Evolutionary conservation across 2,329 filamentous ascomycete genomes (phyloP), one percentile per base, ranked within the genome.

Genomic region (Sclerotinia spermophila): DNA sequence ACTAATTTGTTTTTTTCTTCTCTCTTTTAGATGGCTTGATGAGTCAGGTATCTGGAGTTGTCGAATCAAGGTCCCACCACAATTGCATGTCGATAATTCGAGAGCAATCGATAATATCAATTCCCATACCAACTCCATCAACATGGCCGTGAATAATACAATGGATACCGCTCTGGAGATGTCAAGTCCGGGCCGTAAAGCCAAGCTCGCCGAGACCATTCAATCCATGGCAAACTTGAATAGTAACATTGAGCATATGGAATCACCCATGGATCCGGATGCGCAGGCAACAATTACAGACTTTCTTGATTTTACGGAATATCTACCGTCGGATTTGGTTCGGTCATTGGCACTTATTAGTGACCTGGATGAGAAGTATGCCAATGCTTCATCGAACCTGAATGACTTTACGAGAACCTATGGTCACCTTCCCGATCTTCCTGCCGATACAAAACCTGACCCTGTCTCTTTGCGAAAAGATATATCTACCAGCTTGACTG

Each of bases 211-310:
- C n/a, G 77, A 79, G 67, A 76, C 77, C 44, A 74, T 79, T 8
- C 77, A 79, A 68, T 77, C 73, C 15, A 77, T 79, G 75, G 72
- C 73, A 30, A 78, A 76, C 65, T 67, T 79, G 53, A 76, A 77
- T 69, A 74, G 69, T 27, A 76, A 73, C 66, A 73, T 79, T 71
- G 78, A 79, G 30, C 69, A 68, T 5, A 70, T 79, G 53, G 76
- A 79, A 61, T 67, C 77, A 33, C 77, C 78, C 74, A 83, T 84
- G 68, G 89, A 91, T 73, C 89, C 89, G 8, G 89, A 91, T 81
- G 87, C 87, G 38, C 88, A 90, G 76, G 88, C 89, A 10, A 90
- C 88, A n/a, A 86, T 90, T 27, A 90, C 87, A 72, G 89, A 91
- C 79, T 91, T 90, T 77, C 86, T 91, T 78, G 89, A 91, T 72